These are phyloP conservation scores for Candida nemodendra DNA, from an alignment of 805 yeast species.

Conservation along the genomic window DNA sequence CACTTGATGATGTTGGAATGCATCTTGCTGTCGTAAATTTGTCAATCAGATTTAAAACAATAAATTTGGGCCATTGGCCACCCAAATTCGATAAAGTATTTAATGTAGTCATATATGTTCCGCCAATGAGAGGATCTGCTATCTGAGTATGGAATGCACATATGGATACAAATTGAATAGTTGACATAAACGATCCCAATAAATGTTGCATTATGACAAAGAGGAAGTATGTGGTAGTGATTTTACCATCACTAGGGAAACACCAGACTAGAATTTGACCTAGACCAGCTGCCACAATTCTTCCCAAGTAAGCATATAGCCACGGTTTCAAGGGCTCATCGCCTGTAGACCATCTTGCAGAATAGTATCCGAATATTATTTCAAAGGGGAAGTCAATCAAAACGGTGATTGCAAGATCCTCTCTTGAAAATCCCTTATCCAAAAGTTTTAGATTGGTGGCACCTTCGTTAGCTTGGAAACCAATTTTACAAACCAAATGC, in stretches of 20 bases:
- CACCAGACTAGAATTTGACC: conserved; percentile 71
- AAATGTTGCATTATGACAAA: conserved; percentile 79
- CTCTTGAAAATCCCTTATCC: conserved; percentile 90
- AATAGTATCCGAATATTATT: conserved; percentile 90
- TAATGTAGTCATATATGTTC: conserved; percentile 95
- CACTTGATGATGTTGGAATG: conserved; percentile 22
- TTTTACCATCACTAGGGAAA: conserved; percentile 60
- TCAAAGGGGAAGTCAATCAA: conserved; percentile 95
- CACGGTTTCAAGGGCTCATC: conserved; percentile 79
- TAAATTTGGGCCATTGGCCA: conserved; percentile 95
- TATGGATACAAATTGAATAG: conserved; percentile 91
- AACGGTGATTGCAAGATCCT: conserved; percentile 90
- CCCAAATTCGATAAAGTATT: conserved; percentile 92
- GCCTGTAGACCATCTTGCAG: conserved; percentile 92
- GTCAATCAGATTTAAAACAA: conserved; percentile 79
- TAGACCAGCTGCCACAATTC: conserved; percentile 69
- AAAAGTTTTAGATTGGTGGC: conserved; percentile 89
- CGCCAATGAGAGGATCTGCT: conserved; percentile 95
- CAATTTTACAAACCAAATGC: conserved; percentile 80
- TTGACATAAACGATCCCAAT: conserved; percentile 85
- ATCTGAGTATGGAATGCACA: conserved; percentile 94
- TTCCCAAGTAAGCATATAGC: conserved; percentile 82
- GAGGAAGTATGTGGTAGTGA: conserved; percentile 57
- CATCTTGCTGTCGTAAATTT: conserved; percentile 69
- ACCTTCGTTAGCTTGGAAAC: conserved; percentile 94